Conservation (phyloP, 2,329 filamentous ascomycete species). For the Aspergillus piperis region DNA sequence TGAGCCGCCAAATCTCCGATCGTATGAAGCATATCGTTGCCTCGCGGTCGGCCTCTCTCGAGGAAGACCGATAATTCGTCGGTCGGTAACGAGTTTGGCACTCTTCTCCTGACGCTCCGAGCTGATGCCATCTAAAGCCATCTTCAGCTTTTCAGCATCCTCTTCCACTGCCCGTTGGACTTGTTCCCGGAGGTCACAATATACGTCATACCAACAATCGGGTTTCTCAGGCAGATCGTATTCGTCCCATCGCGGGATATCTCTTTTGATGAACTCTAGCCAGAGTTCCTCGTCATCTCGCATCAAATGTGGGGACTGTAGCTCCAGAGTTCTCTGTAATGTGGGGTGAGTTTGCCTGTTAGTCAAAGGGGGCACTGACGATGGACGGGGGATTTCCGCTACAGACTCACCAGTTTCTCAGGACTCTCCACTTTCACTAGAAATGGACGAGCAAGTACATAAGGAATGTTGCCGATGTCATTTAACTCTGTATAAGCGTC, state of each 20-base stretch:
- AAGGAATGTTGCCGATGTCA: constrained; percentile 72
- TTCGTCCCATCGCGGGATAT: constrained; percentile 71
- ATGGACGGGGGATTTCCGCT: not conserved
- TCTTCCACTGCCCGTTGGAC: constrained; percentile 58
- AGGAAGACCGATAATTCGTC: constrained; percentile 31
- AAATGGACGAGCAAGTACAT: constrained; percentile 65
- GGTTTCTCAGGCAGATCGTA: constrained; percentile 67
- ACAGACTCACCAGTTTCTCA: constrained; percentile 64
- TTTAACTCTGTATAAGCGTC: constrained; percentile 52
- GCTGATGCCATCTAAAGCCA: constrained; percentile 59
- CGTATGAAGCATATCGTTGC: constrained; percentile 35
- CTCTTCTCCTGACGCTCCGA: constrained; percentile 60
- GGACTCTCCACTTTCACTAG: constrained; percentile 72
- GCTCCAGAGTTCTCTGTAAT: constrained; percentile 62
- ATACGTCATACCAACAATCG: constrained; percentile 75
- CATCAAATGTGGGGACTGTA: constrained; percentile 73
- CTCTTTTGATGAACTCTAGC: constrained; percentile 73
- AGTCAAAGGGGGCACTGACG: not conserved
- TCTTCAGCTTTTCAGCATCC: constrained; percentile 61
- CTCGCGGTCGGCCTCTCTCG: constrained; percentile 31
- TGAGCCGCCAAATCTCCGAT: constrained; percentile 35
- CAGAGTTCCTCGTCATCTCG: constrained; percentile 72
- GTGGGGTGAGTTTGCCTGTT: constrained; percentile 9
- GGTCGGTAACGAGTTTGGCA: constrained; percentile 57
- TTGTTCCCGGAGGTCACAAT: constrained; percentile 66